Evolutionary conservation across 164 flowering plant species (phyloP), one percentile per base, ranked within the genome.

Genomic region (Liriodendron chinense): DNA sequence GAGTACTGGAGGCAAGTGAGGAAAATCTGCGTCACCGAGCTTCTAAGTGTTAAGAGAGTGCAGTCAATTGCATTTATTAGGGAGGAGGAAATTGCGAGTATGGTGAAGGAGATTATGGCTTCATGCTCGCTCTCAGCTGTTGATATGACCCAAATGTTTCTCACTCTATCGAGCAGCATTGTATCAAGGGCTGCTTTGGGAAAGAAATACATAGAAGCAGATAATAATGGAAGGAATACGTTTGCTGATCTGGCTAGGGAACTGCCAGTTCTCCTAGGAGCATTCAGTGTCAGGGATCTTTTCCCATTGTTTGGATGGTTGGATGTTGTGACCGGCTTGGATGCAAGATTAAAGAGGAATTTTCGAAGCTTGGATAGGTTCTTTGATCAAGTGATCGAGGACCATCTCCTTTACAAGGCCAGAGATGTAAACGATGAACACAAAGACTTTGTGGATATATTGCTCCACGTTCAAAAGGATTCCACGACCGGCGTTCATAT

Each of bases 121-220:
- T 68, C 49, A 24, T 66, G 69, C 18, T 66, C 69, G 4, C 2
- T 9, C 5, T 34, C 18, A 6, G 6, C 69, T 9, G 69, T 66
- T 26, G 20, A 66, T 66, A 34, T 66, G 12, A 8, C 47, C 14
- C 7, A 66, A 16, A 10, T 28, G 69, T 13, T 66, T 23, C 24
- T 8, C 24, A n/a, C 24, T 8, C 26, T 63, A 6, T 21, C 66
- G 24, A 63, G 66, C 28, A 43, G 47, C 47, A 66, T 25, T 1
- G 24, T 66, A 13, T 10, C 69, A 2, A 66, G 69, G 69, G 69
- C 24, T 66, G 69, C 69, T 66, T 66, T 66, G 69, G n/a, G 69
- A 18, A 66, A 13, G 47, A 66, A 66, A 20, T 66, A 25, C 47
- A 43, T 14, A 66, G 69, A 47, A 3, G 76, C 47, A 56, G 64